Percentiles rank a stretch among this genome's conserved stretches.
phyloP scores from a whole-genome alignment of 2,329 filamentous ascomycete genomes.

The Aspergillus niger region DNA sequence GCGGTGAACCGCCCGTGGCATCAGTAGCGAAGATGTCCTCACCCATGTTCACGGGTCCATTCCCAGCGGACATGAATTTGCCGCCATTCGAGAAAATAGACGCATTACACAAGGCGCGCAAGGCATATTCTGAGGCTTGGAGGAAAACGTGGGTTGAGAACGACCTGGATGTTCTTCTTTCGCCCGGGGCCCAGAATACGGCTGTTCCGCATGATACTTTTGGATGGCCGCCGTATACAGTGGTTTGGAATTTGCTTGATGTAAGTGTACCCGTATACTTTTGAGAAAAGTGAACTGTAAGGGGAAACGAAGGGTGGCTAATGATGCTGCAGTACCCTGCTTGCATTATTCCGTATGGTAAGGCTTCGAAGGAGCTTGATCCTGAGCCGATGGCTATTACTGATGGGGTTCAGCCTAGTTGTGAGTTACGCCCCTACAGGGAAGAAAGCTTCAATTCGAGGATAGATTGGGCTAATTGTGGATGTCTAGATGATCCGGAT shows the following conservation, averaged over 20 bases:
- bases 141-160: slow-evolving; percentile 45
- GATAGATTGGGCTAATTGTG: slow-evolving; percentile 3
- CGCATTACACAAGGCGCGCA: background rate
- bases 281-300: too few relatives aligned
- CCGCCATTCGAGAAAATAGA: background rate
- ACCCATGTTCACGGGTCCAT: background rate
- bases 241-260: background rate
- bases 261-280: background rate
- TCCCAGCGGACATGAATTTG: background rate
- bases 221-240: slow-evolving; percentile 17
- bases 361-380: slow-evolving; percentile 47
- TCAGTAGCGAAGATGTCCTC: background rate
- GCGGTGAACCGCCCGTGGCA: background rate
- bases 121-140: background rate
- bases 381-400: slow-evolving; percentile 30
- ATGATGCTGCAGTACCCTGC: slow-evolving; percentile 49
- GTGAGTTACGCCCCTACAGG: slow-evolving; percentile 16
- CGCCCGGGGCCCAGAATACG: slow-evolving; percentile 51
- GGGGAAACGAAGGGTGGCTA: background rate
- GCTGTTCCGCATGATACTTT: slow-evolving; percentile 54
- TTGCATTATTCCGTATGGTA: slow-evolving; percentile 51
- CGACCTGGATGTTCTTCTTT: slow-evolving; percentile 53
- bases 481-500: slow-evolving; percentile 43
- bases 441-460: rapidly evolving
- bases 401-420: slow-evolving; percentile 31